Evolutionary conservation across 2,329 filamentous ascomycete species (phyloP), one percentile per base, ranked within the genome.

Genomic region (Juglanconis juglandina): DNA sequence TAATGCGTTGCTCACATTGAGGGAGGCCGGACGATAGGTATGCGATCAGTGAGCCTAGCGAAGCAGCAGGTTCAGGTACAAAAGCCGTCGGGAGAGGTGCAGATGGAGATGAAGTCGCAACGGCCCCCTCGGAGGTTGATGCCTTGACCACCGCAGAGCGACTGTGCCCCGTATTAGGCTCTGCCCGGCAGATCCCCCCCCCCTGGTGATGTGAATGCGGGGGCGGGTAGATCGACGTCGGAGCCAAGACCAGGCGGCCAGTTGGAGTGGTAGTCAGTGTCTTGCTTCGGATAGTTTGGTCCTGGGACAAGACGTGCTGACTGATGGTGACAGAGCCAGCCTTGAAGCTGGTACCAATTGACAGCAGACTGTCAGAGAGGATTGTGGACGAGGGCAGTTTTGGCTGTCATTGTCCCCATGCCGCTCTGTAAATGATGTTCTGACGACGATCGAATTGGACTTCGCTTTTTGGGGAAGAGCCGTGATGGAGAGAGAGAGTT

Each of bases 341-440:
- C 11, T 9, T 14, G 10, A 32, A 13, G 24, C 33, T 53, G 37
- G 24, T 53, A 42, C 55, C 47, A 35, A 51, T 51, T 14, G 37
- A 51, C 55, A 57, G 48, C 49, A 46, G 24, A 41, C 56, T 53
- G 33, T 39, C 39, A 47, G 51, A 53, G 56, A 17, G 56, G 56
- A 14, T 39, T 53, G 41, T 52, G 33, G 30, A 50, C 39, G 10
- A 47, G 49, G 30, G 17, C 39, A 39, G 33, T 34, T 39, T 41
- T 44, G 39, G 49, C 30, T 58, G 49, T 37, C 56, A 58, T 58
- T 33, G 24, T 58, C 24, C 13, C 39, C 56, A 51, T 51, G 9
- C 6, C 39, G 44, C 14, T 14, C 47, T 14, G 32, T 33, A 14
- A 17, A 46, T 46, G 42, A 46, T 46, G 42, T 46, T n/a, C 24